phyloP scores from a whole-genome alignment of 108 stramenopile species.

The Epithemia pelagica region DNA sequence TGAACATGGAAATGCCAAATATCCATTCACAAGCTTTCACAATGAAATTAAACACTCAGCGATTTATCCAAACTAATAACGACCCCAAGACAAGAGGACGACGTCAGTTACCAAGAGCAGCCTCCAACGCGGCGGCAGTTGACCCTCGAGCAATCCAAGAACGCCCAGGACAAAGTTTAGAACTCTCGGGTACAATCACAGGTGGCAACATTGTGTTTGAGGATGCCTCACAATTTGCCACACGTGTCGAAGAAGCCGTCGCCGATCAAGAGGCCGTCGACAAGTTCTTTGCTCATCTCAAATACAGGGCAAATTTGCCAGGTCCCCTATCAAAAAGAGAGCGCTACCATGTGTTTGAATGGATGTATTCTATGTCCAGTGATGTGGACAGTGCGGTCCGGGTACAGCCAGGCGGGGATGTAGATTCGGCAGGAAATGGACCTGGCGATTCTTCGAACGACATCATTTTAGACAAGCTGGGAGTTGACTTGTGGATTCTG shows the following conservation, averaged over 20 bases:
- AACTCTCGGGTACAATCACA: not conserved
- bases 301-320: not conserved
- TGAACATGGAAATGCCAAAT: not conserved
- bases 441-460: not conserved
- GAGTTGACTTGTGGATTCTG: not conserved
- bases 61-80: too few species aligned
- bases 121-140: too few species aligned
- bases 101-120: too few species aligned
- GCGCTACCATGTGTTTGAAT: not conserved
- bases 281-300: not conserved
- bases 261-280: not conserved
- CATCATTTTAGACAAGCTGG: not conserved
- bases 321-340: not conserved
- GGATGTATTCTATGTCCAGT: not conserved
- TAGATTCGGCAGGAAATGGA: not conserved
- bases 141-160: too few species aligned
- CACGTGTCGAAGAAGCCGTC: not conserved
- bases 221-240: not conserved
- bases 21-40: not conserved
- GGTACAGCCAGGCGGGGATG: not conserved
- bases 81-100: too few species aligned
- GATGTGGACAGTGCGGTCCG: not conserved
- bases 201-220: not conserved
- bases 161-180: too few species aligned
- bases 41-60: not conserved